A percentile compares a stretch with the other conserved stretches of the same genome.
These are phyloP conservation scores for Torrubiellomyces zombiae DNA, from an alignment of 2,329 filamentous ascomycete genomes.

Conservation along the genomic window DNA sequence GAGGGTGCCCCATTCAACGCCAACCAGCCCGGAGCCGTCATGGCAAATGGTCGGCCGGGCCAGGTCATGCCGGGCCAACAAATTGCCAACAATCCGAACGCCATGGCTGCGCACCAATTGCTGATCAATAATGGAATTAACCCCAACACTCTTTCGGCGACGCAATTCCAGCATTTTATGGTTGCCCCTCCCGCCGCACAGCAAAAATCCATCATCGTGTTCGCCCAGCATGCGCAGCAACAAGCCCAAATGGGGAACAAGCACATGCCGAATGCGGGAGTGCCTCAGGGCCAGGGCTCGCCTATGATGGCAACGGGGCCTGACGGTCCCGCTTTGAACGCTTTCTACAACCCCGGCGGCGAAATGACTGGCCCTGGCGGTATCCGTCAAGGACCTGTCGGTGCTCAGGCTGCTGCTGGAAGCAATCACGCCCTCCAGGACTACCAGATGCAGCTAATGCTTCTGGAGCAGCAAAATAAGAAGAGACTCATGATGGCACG, in stretches of 20 bases:
- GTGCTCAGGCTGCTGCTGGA: slow-evolving; percentile 26
- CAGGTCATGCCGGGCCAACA: slow-evolving; percentile 59
- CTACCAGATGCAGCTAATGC: slow-evolving; percentile 81
- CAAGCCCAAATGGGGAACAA: slow-evolving; percentile 69
- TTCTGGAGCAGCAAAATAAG: slow-evolving; percentile 77
- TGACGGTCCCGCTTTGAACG: slow-evolving; percentile 39
- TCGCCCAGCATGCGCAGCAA: slow-evolving; percentile 69
- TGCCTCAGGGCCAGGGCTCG: slow-evolving; percentile 62
- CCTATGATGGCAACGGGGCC: slow-evolving; percentile 65
- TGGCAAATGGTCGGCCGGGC: slow-evolving; percentile 54
- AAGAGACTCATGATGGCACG: slow-evolving; percentile 72
- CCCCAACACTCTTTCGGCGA: slow-evolving; percentile 52
- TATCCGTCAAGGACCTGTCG: slow-evolving; percentile 39
- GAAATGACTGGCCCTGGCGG: slow-evolving; percentile 40
- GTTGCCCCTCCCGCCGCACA: slow-evolving; percentile 43
- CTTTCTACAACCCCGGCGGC: slow-evolving; percentile 44
- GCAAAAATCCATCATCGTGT: slow-evolving; percentile 74
- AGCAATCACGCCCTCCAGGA: slow-evolving; percentile 73
- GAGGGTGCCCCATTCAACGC: slow-evolving; percentile 56
- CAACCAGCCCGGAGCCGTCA: slow-evolving; percentile 47
- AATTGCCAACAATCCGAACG: slow-evolving; percentile 36
- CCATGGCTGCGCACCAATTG: slow-evolving; percentile 39
- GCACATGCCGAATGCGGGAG: slow-evolving; percentile 55
- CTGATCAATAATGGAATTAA: slow-evolving; percentile 58
- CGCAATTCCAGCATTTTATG: slow-evolving; percentile 54